Conservation (phyloP, 169 alveolate genomes). For the Cyclospora cayetanensis region DNA sequence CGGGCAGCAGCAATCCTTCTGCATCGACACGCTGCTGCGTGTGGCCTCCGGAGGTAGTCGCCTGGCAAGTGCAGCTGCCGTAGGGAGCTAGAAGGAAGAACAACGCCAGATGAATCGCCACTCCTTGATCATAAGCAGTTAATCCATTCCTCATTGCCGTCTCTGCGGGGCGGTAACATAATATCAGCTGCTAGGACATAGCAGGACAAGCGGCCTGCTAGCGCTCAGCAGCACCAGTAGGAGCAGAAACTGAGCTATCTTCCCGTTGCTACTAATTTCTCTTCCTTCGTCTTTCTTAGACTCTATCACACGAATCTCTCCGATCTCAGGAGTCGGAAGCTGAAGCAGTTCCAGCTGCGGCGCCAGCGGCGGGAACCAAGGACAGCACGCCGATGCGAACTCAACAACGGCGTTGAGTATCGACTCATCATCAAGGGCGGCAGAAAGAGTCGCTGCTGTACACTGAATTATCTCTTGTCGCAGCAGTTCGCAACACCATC, state of each 20-base stretch:
- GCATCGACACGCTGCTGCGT: conserved; percentile 4
- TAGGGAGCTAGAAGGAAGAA: neutral
- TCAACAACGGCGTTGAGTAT: too few relatives aligned
- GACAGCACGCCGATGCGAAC: too few relatives aligned
- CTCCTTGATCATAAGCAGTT: neutral
- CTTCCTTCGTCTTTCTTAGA: too few relatives aligned
- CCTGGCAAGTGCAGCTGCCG: too few relatives aligned
- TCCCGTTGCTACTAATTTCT: neutral
- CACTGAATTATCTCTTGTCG: neutral
- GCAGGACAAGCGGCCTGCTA: conserved; percentile 62
- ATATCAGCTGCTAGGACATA: conserved; percentile 14
- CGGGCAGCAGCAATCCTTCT: conserved; percentile 16
- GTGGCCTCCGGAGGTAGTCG: conserved; percentile 36
- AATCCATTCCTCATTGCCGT: neutral
- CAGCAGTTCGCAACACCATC: neutral
- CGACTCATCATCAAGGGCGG: too few relatives aligned
- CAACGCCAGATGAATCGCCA: neutral
- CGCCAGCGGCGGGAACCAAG: neutral
- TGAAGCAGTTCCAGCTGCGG: neutral
- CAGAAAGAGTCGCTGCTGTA: too few relatives aligned
- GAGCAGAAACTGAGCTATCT: neutral
- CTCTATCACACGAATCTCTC: too few relatives aligned
- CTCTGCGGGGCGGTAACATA: conserved; percentile 13
- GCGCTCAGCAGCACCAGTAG: neutral
- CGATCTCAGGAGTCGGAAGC: too few relatives aligned